Evolutionary conservation across 805 yeast genomes (phyloP).

Genomic region (Suhomyces xylopsoci): DNA sequence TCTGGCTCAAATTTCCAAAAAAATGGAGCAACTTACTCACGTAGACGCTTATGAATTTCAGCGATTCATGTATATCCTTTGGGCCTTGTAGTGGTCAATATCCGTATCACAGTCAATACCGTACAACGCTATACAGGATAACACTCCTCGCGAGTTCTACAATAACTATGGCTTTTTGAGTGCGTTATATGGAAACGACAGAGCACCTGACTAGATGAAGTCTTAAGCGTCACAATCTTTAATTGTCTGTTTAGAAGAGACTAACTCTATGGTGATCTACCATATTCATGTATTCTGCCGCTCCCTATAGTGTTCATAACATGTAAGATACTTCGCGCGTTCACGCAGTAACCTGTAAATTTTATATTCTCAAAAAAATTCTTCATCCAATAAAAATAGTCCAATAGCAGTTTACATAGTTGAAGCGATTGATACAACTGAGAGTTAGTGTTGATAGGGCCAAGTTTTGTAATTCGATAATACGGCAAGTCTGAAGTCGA

Average conservation of each 20-base stretch:
- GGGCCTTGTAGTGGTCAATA: not conserved
- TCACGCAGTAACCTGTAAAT: slow-evolving; percentile 3
- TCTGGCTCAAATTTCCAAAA: not conserved
- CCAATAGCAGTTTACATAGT: slow-evolving; percentile 15
- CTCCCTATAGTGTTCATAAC: not conserved
- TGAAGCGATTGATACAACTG: not conserved
- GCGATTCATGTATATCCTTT: not conserved
- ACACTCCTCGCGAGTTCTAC: not conserved
- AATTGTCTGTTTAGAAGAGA: too few species aligned
- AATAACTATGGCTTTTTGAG: not conserved
- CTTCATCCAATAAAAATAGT: slow-evolving; percentile 21
- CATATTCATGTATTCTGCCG: not conserved
- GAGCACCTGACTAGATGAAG: too few species aligned
- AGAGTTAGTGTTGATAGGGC: slow-evolving; percentile 2
- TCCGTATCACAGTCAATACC: not conserved
- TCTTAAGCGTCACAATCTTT: too few species aligned
- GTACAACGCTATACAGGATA: not conserved
- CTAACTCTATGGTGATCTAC: not conserved
- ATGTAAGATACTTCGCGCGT: not conserved
- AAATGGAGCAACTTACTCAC: not conserved
- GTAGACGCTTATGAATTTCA: not conserved
- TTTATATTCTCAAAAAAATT: slow-evolving; percentile 5
- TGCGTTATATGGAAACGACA: too few species aligned
- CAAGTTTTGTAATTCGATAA: not conserved
- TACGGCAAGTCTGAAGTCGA: not conserved